Base-by-base conservation (phyloP, 306 rosid genomes). In the Prunus davidiana region DNA sequence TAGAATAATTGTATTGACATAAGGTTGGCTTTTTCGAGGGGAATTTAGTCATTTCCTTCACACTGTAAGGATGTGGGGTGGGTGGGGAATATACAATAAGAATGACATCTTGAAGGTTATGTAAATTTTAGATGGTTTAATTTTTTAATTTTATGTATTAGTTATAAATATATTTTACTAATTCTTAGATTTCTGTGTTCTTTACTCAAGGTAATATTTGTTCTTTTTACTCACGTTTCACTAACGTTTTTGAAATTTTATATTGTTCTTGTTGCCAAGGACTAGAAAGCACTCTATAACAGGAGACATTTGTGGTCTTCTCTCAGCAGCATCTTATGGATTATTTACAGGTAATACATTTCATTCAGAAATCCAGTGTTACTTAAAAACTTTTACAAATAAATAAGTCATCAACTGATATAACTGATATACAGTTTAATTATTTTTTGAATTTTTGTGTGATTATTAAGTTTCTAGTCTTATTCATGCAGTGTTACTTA, bases 281-380 rank as follows among this genome's bases (percentile, higher is more conserved):
- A 51, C 84, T 41, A 69, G 83, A 84, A 86, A 81, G 79, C 95
- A 82, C 83, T 78, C 86, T 22, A 82, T 86, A 69, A 22, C 51
- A 0, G 95, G 97, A 61, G 88, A 85, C 74, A 49, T 78, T 63
- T 89, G 82, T n/a, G 90, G 89, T 71, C 84, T 91, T 65, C 90
- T 91, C 77, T 86, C 97, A 2, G 97, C 97, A 20, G 64, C 83
- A 49, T 82, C 74, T 55, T 88, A 75, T 84, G 95, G 91, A 65
- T 82, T 91, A 71, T 91, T 86, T 77, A 89, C 95, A 38, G 97
- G 95, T 86, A 70, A 20, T 78, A 19, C 64, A 62, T 67, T n/a
- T 43, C 38, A 15, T 60, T 54, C 62, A 25, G 34, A 49, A 56
- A 43, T 73, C 24, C 51, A 45, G 75, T 56, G 41, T 14, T 22